These are phyloP conservation scores for Botryotinia convoluta DNA, from an alignment of 2,329 filamentous ascomycete species.

Conservation along the genomic window DNA sequence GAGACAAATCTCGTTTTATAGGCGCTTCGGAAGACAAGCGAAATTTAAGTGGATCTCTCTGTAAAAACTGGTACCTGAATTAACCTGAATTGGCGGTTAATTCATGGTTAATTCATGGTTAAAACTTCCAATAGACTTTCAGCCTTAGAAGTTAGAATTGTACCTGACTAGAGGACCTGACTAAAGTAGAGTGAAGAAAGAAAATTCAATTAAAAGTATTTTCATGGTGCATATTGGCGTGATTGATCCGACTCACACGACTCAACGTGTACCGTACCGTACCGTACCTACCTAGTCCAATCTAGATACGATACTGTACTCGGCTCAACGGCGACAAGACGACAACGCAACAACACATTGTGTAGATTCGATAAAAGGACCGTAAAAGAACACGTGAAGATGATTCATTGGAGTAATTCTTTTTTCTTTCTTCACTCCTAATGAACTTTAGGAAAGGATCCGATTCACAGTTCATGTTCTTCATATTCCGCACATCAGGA, in stretches of 20 bases:
- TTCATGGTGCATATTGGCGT: background rate
- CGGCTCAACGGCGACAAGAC: background rate
- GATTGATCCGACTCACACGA: background rate
- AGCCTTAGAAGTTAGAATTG: background rate
- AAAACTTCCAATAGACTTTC: background rate
- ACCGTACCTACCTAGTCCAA: background rate
- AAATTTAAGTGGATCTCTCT: background rate
- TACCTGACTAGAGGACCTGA: slow-evolving; percentile 3
- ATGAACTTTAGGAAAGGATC: background rate
- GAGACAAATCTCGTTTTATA: slow-evolving; percentile 7
- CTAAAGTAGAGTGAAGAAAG: background rate
- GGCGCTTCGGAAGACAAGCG: slow-evolving; percentile 3
- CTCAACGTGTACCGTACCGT: background rate
- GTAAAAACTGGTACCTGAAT: background rate
- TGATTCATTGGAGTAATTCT: background rate
- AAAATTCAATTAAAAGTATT: background rate
- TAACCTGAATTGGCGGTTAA: background rate
- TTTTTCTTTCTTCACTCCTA: background rate
- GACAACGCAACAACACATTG: background rate
- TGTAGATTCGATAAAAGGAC: background rate
- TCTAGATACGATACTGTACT: background rate
- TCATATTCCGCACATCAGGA: background rate
- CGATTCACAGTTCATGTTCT: background rate
- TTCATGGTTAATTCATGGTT: background rate
- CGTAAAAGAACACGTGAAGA: background rate